These are phyloP conservation scores for Solanum sparsipilum DNA, from an alignment of 257 asterid species.

Conservation along the genomic window DNA sequence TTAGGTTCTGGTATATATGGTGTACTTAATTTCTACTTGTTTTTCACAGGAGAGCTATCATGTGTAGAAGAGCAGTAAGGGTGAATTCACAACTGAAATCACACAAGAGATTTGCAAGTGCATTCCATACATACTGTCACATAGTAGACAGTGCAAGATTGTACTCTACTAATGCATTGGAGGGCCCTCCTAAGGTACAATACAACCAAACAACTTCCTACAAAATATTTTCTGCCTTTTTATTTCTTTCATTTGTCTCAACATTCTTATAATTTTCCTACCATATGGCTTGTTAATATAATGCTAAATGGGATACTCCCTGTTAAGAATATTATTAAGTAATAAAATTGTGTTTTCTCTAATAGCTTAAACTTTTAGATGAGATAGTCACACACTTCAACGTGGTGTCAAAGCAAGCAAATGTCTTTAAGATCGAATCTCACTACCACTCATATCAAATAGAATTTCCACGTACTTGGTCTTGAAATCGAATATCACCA, in stretches of 20 bases:
- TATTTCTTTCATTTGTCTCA: neutral
- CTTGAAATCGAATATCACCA: neutral
- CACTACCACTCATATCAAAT: neutral
- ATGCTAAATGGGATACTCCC: neutral
- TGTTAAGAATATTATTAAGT: neutral
- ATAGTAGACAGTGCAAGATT: conserved; percentile 78
- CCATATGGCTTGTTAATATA: neutral
- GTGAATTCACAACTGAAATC: conserved; percentile 86
- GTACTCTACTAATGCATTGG: conserved; percentile 73
- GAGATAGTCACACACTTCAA: neutral
- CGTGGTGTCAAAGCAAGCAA: neutral
- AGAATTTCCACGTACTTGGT: neutral
- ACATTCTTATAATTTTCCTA: neutral
- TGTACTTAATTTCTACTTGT: neutral
- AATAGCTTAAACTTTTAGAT: too few species aligned
- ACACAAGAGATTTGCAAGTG: conserved; percentile 85
- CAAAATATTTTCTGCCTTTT: neutral
- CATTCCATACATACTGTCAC: conserved; percentile 66
- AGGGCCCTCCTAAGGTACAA: conserved; percentile 90
- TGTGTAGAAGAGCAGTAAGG: conserved; percentile 87
- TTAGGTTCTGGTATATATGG: neutral
- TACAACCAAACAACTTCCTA: conserved; percentile 10
- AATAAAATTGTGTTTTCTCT: neutral
- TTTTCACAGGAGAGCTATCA: conserved; percentile 73
- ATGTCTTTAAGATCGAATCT: neutral